phyloP scores from a whole-genome alignment of 192 early-diverging fungal species.

The Thoreauomyces humboldtii region DNA sequence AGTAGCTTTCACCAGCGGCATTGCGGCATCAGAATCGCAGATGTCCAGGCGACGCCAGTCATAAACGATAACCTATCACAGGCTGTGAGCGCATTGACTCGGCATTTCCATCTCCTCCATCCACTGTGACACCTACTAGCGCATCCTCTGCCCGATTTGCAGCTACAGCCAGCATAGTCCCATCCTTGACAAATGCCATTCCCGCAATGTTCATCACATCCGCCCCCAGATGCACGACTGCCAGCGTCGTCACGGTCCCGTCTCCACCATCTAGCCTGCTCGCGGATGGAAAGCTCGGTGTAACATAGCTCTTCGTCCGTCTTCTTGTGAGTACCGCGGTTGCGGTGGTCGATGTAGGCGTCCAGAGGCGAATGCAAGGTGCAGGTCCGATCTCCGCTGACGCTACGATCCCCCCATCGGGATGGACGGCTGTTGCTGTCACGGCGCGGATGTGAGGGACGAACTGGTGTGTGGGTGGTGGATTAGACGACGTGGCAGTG shows the following conservation, averaged over 20 bases:
- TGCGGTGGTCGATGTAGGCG: background rate
- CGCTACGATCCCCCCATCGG: conserved; percentile 12
- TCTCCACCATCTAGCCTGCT: background rate
- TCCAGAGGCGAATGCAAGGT: conserved; percentile 10
- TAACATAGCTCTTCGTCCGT: background rate
- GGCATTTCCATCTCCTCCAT: too few relatives aligned
- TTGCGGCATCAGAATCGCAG: background rate
- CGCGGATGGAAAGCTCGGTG: background rate
- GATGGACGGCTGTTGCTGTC: conserved; percentile 21
- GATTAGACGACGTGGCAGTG: background rate
- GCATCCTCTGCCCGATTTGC: conserved; percentile 19
- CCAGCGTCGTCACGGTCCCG: background rate
- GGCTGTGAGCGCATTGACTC: too few relatives aligned
- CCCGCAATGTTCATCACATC: conserved; percentile 8
- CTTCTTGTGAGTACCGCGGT: background rate
- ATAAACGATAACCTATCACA: conserved; percentile 19
- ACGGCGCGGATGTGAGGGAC: conserved; percentile 7
- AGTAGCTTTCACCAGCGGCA: background rate
- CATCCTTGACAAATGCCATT: conserved; percentile 28
- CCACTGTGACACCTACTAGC: too few relatives aligned
- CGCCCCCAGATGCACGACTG: background rate
- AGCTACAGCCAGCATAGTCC: conserved; percentile 10
- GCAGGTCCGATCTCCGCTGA: conserved; percentile 12
- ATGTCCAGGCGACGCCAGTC: conserved; percentile 26
- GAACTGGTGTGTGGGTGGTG: background rate